Conservation (phyloP, 1,139 yeast species). For the Yamadazyma sp. region DNA sequence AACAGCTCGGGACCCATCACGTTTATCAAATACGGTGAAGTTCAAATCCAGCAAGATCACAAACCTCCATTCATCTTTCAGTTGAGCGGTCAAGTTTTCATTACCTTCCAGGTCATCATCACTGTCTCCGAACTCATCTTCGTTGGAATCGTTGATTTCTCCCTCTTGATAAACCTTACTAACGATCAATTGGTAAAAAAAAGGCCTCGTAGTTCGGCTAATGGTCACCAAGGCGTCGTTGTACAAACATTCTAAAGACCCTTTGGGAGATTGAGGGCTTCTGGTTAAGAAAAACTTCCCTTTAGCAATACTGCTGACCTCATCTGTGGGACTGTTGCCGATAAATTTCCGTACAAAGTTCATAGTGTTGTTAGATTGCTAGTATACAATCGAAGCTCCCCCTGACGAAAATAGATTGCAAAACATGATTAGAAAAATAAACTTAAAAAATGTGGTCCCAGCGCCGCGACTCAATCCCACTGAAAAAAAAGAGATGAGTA, state of each 20-base stretch:
- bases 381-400: background rate
- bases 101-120: conserved; percentile 56
- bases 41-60: conserved; percentile 63
- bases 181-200: conserved; percentile 69
- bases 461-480: too few relatives aligned
- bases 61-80: conserved; percentile 65
- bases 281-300: conserved; percentile 79
- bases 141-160: conserved; percentile 45
- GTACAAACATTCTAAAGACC: conserved; percentile 80
- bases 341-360: conserved; percentile 75
- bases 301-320: conserved; percentile 68
- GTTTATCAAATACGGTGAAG: conserved; percentile 39
- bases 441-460: too few relatives aligned
- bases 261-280: conserved; percentile 78
- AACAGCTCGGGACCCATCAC: conserved; percentile 46
- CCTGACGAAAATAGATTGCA: background rate
- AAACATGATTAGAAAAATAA: background rate
- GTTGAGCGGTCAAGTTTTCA: conserved; percentile 13
- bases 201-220: conserved; percentile 65
- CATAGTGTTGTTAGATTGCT: conserved; percentile 50
- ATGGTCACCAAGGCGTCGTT: conserved; percentile 78
- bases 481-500: conserved; percentile 1
- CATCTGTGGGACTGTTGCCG: conserved; percentile 62
- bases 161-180: conserved; percentile 70
- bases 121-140: conserved; percentile 45